Evolutionary conservation across 805 yeast genomes (phyloP).

Genomic region (Saccharomycopsis sp.): DNA sequence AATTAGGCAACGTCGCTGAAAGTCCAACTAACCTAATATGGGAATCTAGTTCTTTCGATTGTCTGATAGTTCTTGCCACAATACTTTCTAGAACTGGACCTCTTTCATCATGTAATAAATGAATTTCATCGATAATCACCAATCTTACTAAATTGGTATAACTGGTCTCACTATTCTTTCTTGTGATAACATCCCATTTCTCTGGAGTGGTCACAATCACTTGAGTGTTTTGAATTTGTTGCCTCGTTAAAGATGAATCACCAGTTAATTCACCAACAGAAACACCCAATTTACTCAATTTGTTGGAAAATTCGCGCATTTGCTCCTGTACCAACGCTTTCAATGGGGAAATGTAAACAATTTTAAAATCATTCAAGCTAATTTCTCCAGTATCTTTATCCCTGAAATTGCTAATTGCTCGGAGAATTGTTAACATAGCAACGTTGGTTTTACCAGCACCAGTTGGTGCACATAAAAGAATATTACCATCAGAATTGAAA

Average conservation of each 20-base stretch:
- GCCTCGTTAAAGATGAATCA: slow-evolving; percentile 69
- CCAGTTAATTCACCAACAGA: slow-evolving; percentile 86
- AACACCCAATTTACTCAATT: slow-evolving; percentile 58
- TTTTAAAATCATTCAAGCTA: slow-evolving; percentile 51
- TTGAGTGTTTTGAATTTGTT: slow-evolving; percentile 73
- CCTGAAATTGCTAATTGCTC: slow-evolving; percentile 50
- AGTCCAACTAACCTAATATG: slow-evolving; percentile 39
- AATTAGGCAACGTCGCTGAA: slow-evolving; percentile 18
- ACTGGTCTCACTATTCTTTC: slow-evolving; percentile 66
- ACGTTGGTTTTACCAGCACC: slow-evolving; percentile 99
- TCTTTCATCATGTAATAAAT: slow-evolving; percentile 85
- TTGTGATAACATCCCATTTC: slow-evolving; percentile 93
- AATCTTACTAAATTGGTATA: slow-evolving; percentile 60
- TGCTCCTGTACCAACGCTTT: slow-evolving; percentile 96
- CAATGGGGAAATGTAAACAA: slow-evolving; percentile 86
- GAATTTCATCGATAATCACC: slow-evolving; percentile 86
- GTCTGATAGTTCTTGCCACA: slow-evolving; percentile 64
- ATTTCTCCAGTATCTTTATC: slow-evolving; percentile 41
- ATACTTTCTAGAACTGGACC: slow-evolving; percentile 92
- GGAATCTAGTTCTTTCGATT: slow-evolving; percentile 36
- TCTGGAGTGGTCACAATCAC: slow-evolving; percentile 91
- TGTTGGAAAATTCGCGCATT: slow-evolving; percentile 73
- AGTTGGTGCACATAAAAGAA: slow-evolving; percentile 92
- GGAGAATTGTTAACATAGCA: slow-evolving; percentile 76
- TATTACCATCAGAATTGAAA: slow-evolving; percentile 59